Evolutionary conservation across 2,329 filamentous ascomycete species (phyloP).

Genomic region (Elsinoe batatas): DNA sequence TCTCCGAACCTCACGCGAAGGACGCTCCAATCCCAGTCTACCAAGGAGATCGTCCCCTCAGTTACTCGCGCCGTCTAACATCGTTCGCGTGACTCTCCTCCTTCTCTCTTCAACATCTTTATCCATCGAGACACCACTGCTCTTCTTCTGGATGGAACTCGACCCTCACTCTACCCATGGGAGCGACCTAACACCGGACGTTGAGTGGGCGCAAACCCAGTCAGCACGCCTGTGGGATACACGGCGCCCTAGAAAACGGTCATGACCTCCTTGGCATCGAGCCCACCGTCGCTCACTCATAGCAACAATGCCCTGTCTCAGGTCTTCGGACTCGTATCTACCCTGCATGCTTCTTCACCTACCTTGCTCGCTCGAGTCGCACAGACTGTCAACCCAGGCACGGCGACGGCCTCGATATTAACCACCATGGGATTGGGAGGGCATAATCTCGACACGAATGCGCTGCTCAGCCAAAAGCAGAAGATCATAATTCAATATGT

Average conservation of each 20-base stretch:
- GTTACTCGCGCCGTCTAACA: background rate
- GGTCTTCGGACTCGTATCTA: background rate
- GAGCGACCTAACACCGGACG: constrained; percentile 1
- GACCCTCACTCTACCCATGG: constrained; percentile 7
- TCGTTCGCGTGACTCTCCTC: background rate
- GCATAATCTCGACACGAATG: constrained; percentile 11
- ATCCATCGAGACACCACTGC: background rate
- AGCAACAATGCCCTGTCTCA: constrained; percentile 4
- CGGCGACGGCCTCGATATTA: constrained; percentile 4
- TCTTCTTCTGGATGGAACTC: background rate
- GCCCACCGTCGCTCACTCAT: constrained; percentile 5
- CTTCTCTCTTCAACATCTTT: background rate
- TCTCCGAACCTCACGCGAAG: constrained; percentile 1
- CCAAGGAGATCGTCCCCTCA: constrained; percentile 7
- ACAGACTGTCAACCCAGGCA: constrained; percentile 3
- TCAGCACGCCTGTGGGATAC: background rate
- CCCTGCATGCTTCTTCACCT: background rate
- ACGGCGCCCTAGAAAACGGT: constrained; percentile 2
- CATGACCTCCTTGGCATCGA: constrained; percentile 11
- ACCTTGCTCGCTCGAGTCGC: constrained; percentile 2
- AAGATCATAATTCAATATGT: constrained; percentile 28
- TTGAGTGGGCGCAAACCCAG: constrained; percentile 5
- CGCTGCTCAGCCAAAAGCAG: constrained; percentile 17
- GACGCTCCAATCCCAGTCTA: background rate
- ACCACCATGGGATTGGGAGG: constrained; percentile 16